Percentiles rank a stretch among this genome's conserved stretches.
These are phyloP conservation scores for Parafenestella ontariensis DNA, from an alignment of 2,329 filamentous ascomycete species.

Conservation along the genomic window DNA sequence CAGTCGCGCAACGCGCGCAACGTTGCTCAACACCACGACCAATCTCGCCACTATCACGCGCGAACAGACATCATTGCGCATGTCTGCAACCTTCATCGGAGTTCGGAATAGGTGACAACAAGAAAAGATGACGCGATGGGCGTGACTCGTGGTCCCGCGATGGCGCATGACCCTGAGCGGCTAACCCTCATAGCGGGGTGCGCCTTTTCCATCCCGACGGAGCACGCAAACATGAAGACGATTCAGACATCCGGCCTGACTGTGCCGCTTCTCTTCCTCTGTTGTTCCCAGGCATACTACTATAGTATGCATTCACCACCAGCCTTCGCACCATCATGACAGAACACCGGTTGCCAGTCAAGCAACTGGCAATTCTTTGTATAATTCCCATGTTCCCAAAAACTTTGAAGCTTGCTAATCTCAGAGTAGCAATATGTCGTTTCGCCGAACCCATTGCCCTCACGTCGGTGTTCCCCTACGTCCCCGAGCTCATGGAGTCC, in stretches of 20 bases:
- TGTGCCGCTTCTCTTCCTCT: not conserved
- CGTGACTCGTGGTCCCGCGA: constrained; percentile 7
- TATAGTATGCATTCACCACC: constrained; percentile 12
- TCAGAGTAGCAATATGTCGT: constrained; percentile 79
- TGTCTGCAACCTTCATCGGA: not conserved
- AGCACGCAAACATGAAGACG: constrained; percentile 9
- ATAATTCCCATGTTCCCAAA: constrained; percentile 1
- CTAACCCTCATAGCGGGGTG: constrained; percentile 26
- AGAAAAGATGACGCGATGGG: not conserved
- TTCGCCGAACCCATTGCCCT: constrained; percentile 91
- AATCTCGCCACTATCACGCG: not conserved
- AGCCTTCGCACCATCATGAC: constrained; percentile 34
- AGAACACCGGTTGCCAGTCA: constrained; percentile 48
- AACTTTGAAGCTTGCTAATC: constrained; percentile 5
- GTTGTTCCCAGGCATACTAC: not conserved
- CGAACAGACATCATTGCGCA: not conserved
- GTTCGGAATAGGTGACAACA: not conserved
- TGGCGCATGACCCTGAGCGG: constrained; percentile 15
- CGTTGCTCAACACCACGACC: not conserved
- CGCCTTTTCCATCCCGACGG: constrained; percentile 11
- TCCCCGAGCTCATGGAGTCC: constrained; percentile 65
- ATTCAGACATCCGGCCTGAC: constrained; percentile 3
- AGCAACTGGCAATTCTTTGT: constrained; percentile 51
- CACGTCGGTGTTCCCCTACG: constrained; percentile 92
- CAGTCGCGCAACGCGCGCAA: not conserved